Conservation (phyloP, 108 stramenopile genomes). For the Cyclostephanos tholiformis region DNA sequence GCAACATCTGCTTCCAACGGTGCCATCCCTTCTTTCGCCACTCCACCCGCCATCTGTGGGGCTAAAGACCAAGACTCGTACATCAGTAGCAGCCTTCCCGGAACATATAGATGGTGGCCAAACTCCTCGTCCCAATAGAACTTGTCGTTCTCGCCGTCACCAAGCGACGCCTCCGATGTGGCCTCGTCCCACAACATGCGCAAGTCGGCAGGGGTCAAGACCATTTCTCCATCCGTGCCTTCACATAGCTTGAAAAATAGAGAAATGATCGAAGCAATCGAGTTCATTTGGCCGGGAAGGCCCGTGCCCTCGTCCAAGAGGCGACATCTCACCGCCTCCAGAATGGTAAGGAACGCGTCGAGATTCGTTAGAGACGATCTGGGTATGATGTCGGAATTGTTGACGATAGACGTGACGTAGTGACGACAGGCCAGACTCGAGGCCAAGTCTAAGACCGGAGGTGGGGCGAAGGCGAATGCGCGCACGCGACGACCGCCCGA, state of each 20-base stretch:
- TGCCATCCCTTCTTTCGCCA: neutral
- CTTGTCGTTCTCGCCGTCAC: constrained; percentile 45
- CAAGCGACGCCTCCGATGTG: constrained; percentile 49
- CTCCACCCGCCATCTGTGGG: neutral
- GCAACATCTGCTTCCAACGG: neutral
- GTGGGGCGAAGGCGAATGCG: constrained; percentile 75
- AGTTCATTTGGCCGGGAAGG: constrained; percentile 33
- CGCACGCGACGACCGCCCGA: constrained; percentile 28
- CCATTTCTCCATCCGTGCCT: constrained; percentile 50
- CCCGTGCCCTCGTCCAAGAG: constrained; percentile 53
- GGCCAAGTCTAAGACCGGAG: constrained; percentile 69
- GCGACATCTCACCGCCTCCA: constrained; percentile 48
- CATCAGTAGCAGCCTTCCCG: constrained; percentile 57
- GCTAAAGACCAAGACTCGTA: constrained; percentile 55
- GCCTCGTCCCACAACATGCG: constrained; percentile 45
- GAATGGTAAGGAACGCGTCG: constrained; percentile 58
- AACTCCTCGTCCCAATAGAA: constrained; percentile 45
- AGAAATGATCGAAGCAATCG: constrained; percentile 41
- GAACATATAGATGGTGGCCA: constrained; percentile 65
- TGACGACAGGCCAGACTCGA: constrained; percentile 56
- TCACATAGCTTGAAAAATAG: constrained; percentile 56
- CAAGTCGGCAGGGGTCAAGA: constrained; percentile 52
- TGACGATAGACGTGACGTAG: constrained; percentile 65
- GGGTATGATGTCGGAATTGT: constrained; percentile 75
- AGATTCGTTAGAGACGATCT: constrained; percentile 67